Base-by-base conservation (phyloP, 176 grass and related monocot species). In the Oryza meyeriana region DNA sequence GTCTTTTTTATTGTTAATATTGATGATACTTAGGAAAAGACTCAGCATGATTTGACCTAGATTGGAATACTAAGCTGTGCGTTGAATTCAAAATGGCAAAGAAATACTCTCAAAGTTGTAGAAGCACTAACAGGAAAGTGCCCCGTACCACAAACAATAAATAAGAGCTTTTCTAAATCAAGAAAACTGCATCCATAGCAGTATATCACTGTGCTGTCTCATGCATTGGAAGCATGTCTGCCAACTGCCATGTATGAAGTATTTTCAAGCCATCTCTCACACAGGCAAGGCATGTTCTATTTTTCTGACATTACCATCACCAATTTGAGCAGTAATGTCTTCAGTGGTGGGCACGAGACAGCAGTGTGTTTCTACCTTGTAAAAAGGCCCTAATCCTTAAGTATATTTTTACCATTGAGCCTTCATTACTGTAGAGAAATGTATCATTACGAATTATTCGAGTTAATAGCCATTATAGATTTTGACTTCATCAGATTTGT, bases 381-480 rank as follows among this genome's bases (percentile, higher is more conserved):
- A 59, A 59, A 59, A 12, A 59, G 25, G 2, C 0, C 16, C 1
- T 18, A 50, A 50, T 18, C 47, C 55, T 58, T 61, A 2, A 11
- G 26, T 17, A 30, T 28, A 45, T 64, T 17, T 58, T 47, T 38
- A 76, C 57, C n/a, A 76, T 81, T 76, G 65, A 44, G 45, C 22
- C 61, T 35, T 36, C 20, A 73, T 57, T 84, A 84, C 75, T 45
- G 33, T 64, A 73, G 29, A 82, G 34, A 5, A 82, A 25, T 73
- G n/a, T 50, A 18, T 50, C 42, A 25, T 72, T 41, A 10, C 20
- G 25, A 27, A 17, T 80, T 82, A 45, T 4, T 22, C 10, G 20
- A 82, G 33, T 76, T 66, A 81, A 24, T 22, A 65, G 34, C n/a
- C 66, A 47, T 55, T 71, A 63, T 81, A 57, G 32, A 29, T 82